phyloP scores from a whole-genome alignment of 148 eudicot genomes.

The Rhododendron kiyosumense region DNA sequence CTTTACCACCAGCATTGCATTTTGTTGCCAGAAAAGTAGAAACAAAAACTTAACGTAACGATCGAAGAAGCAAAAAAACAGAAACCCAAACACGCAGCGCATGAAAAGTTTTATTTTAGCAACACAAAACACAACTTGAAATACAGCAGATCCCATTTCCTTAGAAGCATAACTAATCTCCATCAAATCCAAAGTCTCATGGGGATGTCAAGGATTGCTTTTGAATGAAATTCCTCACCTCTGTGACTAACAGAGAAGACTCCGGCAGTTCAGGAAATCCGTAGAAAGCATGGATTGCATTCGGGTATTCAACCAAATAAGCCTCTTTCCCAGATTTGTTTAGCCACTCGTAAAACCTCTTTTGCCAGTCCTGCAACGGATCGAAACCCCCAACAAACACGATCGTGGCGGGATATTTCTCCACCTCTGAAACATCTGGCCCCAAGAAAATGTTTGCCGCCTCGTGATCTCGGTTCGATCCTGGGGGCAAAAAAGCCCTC shows the following conservation, averaged over 20 bases:
- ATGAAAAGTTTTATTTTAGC: background rate
- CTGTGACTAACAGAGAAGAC: conserved; percentile 10
- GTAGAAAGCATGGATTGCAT: conserved; percentile 30
- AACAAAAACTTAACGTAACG: no score
- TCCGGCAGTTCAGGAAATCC: conserved; percentile 22
- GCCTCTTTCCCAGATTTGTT: conserved; percentile 26
- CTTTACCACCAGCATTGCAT: no score
- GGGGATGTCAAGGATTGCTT: conserved; percentile 5
- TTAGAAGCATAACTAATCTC: no score
- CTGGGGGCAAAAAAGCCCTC: conserved; percentile 42
- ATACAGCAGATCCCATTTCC: background rate
- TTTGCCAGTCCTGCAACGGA: conserved; percentile 34
- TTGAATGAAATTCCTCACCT: conserved; percentile 21
- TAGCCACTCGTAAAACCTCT: conserved; percentile 24
- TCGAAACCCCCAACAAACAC: conserved; percentile 32
- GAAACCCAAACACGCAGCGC: background rate
- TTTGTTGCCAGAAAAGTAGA: no score
- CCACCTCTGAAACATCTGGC: background rate
- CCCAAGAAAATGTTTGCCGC: conserved; percentile 14
- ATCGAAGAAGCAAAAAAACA: no score
- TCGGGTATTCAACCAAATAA: conserved; percentile 31
- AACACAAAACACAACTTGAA: background rate
- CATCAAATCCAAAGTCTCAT: no score
- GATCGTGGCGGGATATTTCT: conserved; percentile 27
- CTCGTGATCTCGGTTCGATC: conserved; percentile 38